Conservation (phyloP, 2,329 filamentous ascomycete genomes). For the Alternaria burnsii region DNA sequence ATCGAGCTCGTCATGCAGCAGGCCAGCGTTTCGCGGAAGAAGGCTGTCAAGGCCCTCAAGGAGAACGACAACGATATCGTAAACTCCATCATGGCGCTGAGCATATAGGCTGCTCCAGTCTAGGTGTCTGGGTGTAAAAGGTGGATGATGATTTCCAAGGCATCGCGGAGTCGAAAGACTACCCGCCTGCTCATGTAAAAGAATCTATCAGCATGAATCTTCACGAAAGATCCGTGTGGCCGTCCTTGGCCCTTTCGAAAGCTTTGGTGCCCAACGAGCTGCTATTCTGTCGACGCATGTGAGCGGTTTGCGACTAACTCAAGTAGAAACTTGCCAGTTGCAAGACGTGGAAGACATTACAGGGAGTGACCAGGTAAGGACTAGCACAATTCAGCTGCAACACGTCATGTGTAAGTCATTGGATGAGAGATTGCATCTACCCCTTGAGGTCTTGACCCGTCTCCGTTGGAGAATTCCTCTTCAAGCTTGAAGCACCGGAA, state of each 20-base stretch:
- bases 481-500: background rate
- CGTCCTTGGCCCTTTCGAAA: constrained; percentile 2
- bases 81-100: constrained; percentile 99
- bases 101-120: constrained; percentile 55
- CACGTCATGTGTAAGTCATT: background rate
- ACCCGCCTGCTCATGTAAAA: constrained; percentile 31
- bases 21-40: constrained; percentile 95
- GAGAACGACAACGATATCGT: constrained; percentile 99
- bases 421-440: background rate
- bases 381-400: background rate
- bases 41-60: constrained; percentile 97
- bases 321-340: constrained; percentile 69
- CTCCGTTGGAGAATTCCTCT: background rate
- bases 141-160: constrained; percentile 27
- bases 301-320: background rate
- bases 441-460: background rate
- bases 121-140: constrained; percentile 18
- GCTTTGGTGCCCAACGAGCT: background rate
- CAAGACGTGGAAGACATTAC: constrained; percentile 76
- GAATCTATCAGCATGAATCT: constrained; percentile 40
- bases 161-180: constrained; percentile 22
- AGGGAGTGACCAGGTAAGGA: constrained; percentile 90
- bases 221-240: constrained; percentile 1
- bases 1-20: constrained; percentile 99
- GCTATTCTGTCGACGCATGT: background rate